Base-by-base conservation (phyloP, 805 yeast genomes). In the Cyberlindnera mycetangii region DNA sequence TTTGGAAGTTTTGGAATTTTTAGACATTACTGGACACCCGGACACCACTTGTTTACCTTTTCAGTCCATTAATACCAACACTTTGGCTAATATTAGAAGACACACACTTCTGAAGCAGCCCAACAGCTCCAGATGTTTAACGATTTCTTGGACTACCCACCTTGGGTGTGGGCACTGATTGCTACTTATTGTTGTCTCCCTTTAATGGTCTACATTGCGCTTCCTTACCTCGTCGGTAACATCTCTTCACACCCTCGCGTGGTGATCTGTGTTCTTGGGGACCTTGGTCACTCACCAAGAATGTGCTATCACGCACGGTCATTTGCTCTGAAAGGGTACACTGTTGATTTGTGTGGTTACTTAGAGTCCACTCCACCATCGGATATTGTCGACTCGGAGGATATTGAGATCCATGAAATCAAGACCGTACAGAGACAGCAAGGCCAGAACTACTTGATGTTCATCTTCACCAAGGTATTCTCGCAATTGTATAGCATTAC, bases 241-340 rank as follows among this genome's bases (percentile, higher is more conserved):
- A 59, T 56, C 27, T 62, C 68, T 7, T 51, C 65, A 5, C 64
- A 71, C 47, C 78, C 72, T 50, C 76, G 88, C 41, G 81, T 88
- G 6, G 74, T 85, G 9, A 79, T 93, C 16, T 75, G 88, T 50
- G 99, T 93, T 2, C 68, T 93, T 16, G 99, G 99, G 2, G 98
- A 92, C 60, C 60, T 93, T 42, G 97, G 96, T 12, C 95, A 89
- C 59, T 90, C 97, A 0, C 99, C 99, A 7, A 72, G 99, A 48
- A 93, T 92, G 85, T 76, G 83, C 53, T 86, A 92, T 65, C 99
- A 93, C 61, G 96, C 95, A 0, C 67, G 72, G 45, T 83, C 92
- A 43, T 81, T 93, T 54, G 75, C 85, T n/a, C 57, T 64, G 1
- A 64, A 69, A 15, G 93, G 89, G 0, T 85, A 82, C 62, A 69